Conservation (phyloP, 371 early-diverging fungal genomes). For the Actinomortierella ambigua region DNA sequence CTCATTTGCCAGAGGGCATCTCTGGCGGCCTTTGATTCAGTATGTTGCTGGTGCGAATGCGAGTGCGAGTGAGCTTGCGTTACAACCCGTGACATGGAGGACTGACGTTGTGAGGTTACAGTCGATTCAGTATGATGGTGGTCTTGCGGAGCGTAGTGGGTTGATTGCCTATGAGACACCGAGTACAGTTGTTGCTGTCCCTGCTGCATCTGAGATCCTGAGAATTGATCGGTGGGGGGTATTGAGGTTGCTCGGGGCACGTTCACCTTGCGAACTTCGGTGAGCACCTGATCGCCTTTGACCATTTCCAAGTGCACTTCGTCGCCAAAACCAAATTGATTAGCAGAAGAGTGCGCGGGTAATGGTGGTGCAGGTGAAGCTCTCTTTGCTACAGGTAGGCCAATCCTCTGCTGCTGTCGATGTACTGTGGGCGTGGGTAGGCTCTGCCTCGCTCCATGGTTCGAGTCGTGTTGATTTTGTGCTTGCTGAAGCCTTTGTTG, state of each 20-base stretch:
- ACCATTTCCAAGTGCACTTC: slow-evolving; percentile 35
- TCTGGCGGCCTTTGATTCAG: too few species aligned
- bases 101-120: too few species aligned
- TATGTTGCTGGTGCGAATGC: too few species aligned
- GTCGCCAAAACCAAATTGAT: slow-evolving; percentile 21
- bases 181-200: too few species aligned
- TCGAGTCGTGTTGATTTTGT: slow-evolving; percentile 2
- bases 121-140: too few species aligned
- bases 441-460: neutral
- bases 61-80: too few species aligned
- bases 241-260: neutral
- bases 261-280: slow-evolving; percentile 23
- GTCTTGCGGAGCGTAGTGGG: too few species aligned
- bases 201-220: too few species aligned
- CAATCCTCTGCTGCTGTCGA: neutral
- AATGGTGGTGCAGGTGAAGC: neutral
- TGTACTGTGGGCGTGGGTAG: neutral
- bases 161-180: too few species aligned
- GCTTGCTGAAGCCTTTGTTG: slow-evolving; percentile 1
- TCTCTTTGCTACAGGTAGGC: neutral
- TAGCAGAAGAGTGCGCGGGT: neutral
- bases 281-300: slow-evolving; percentile 17
- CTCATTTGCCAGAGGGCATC: too few species aligned
- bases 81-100: too few species aligned
- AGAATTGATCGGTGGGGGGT: too few species aligned